Conservation (phyloP, 805 yeast species). For the Candida insectorum region DNA sequence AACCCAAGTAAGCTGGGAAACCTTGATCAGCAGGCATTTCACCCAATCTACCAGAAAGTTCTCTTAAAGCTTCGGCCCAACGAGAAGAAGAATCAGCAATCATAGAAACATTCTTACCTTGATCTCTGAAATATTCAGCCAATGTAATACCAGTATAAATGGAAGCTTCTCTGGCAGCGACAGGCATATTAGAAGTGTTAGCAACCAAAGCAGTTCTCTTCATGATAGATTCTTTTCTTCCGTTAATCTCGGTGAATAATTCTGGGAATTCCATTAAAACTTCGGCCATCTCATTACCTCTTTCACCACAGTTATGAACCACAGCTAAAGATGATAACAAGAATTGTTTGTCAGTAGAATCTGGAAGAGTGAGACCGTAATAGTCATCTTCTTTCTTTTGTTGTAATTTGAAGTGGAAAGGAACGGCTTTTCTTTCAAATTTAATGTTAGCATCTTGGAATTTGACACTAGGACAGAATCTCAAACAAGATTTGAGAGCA, state of each 20-base stretch:
- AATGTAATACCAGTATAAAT: constrained; percentile 98
- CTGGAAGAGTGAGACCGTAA: constrained; percentile 41
- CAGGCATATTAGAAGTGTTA: constrained; percentile 99
- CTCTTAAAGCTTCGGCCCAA: constrained; percentile 99
- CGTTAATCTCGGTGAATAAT: constrained; percentile 83
- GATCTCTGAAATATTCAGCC: constrained; percentile 99
- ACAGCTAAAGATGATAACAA: constrained; percentile 35
- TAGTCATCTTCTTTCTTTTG: constrained; percentile 29
- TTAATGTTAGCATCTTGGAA: constrained; percentile 12
- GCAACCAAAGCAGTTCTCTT: constrained; percentile 99
- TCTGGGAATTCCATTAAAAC: constrained; percentile 99
- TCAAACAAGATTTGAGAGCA: constrained; percentile 18
- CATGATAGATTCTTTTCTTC: constrained; percentile 98
- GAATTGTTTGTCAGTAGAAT: constrained; percentile 40
- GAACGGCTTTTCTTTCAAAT: constrained; percentile 16
- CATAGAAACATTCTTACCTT: constrained; percentile 98
- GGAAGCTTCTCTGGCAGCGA: constrained; percentile 99
- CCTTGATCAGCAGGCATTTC: constrained; percentile 99
- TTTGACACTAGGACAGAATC: constrained; percentile 20
- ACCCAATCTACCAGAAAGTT: constrained; percentile 99
- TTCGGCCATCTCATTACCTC: constrained; percentile 99
- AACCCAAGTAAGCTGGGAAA: constrained; percentile 99
- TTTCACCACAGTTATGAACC: constrained; percentile 64
- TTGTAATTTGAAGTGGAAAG: constrained; percentile 26
- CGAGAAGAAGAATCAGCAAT: constrained; percentile 99